Base-by-base conservation (phyloP, 257 asterid species). In the Perilla frutescens region DNA sequence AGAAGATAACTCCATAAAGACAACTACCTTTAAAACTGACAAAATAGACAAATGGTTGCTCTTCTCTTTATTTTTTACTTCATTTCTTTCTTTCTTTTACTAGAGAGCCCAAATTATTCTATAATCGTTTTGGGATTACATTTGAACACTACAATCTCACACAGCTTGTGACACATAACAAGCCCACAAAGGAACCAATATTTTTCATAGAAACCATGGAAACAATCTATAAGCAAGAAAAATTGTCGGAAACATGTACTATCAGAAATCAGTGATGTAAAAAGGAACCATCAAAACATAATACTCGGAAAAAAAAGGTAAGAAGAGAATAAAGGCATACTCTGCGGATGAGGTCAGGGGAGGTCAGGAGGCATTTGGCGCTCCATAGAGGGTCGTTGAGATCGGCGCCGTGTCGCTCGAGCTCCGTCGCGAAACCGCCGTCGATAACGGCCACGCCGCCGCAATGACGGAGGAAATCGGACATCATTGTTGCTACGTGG, bases 351-450 rank as follows among this genome's bases (percentile, higher is more conserved):
- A 90, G 96, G 74, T 92, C 96, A 66, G 97, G 90, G 31, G 91
- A 87, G 37, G 87, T 86, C 71, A 90, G 85, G 71, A 92, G 89
- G 74, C 98, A 92, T 80, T 90, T 90, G 74, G 96, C 98, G 75
- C 98, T 92, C 96, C 98, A 92, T 2, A 92, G 94, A 50, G 96
- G 94, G 74, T 92, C 96, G 76, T 90, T 87, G 44, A 92, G 94
- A 88, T 90, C 82, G 48, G 96, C 94, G 6, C 96, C 96, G 74
- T 86, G 91, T 56, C 92, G 89, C 77, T 92, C 98, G 45, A 92
- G 92, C 84, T 92, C 96, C 77, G 98, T 92, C 66, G 98, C 96
- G 36, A 92, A 88, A 3, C 98, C 98, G 57, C 98, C 96, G 90
- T 92, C 96, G 75, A 92, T 81, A 66, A 92, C 92, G 20, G 92